Evolutionary conservation across 2,329 filamentous ascomycete species (phyloP), one percentile per base, ranked within the genome.

Genomic region (Ceratocystis ficicola): DNA sequence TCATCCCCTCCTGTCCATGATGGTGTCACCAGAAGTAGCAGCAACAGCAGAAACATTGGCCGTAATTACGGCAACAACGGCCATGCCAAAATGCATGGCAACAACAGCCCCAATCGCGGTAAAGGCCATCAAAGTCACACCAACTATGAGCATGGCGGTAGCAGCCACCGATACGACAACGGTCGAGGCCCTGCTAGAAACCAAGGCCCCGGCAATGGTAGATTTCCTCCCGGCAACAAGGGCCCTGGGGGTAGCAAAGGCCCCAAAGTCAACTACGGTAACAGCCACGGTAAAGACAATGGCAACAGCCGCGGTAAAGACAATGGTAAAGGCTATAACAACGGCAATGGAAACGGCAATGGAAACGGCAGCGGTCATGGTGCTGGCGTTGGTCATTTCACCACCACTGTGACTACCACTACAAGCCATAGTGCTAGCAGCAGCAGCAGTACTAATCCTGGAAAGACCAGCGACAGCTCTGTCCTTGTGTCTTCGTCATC

Each of bases 1-100:
- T 57, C 52, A 28, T 32, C 52, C 52, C 52, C 28, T 57, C 52
- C 52, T 30, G 25, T 30, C 28, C 52, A 57, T 57, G 22, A 57
- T 57, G 28, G 52, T 57, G 28, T 57, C 20, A 28, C 52, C 22
- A 28, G 52, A 30, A 57, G 52, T 28, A 57, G 52, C 52, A 57
- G 28, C 52, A 57, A n/a, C 25, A 57, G 28, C 10, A 20, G 25
- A 1, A 57, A 30, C 52, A 57, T 15, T 17, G 52, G 25, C 25
- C 52, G n/a, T 28, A 57, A 57, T 12, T 17, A 57, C 52, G 22
- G 52, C 8, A 28, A 28, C 28, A 17, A 32, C 6, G 52, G 22
- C 52, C n/a, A 57, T 17, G 25, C 22, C 17, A 57, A 32, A 5
- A 41, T 41, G 36, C 36, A 41, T 41, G 28, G 22, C 25, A 12